These are phyloP conservation scores for Echinosophora koreensis DNA, from an alignment of 306 rosid species.

Conservation along the genomic window DNA sequence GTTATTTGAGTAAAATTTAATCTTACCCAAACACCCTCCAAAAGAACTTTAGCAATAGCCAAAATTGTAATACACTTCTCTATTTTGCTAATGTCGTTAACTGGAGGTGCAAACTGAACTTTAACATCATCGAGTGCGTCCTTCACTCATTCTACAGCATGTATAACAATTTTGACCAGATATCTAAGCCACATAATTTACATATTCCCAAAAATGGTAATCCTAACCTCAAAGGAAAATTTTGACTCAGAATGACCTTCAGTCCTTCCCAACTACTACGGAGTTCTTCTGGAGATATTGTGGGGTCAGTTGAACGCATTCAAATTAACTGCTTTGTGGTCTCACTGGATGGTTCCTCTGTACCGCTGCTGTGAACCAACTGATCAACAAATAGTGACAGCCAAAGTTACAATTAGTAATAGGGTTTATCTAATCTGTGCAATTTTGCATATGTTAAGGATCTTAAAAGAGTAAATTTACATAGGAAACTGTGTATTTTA, in stretches of 20 bases:
- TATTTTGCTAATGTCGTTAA: no score
- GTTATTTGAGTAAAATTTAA: no score
- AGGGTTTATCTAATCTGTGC: no score
- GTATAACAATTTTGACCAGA: conserved; percentile 29
- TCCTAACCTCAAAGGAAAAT: conserved; percentile 26
- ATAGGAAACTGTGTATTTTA: no score
- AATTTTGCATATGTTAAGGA: no score
- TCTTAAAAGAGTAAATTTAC: no score
- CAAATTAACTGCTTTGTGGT: conserved; percentile 44
- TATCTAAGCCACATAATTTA: conserved; percentile 39
- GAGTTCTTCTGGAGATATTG: conserved; percentile 8
- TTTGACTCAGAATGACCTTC: conserved; percentile 25
- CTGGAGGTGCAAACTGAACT: conserved; percentile 17
- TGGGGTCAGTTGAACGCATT: neutral
- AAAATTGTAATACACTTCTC: no score
- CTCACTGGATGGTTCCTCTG: conserved; percentile 63
- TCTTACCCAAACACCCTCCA: no score
- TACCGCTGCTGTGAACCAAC: conserved; percentile 69
- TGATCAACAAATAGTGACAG: conserved; percentile 52
- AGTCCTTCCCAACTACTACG: conserved; percentile 10
- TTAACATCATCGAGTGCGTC: conserved; percentile 3
- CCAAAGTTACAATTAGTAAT: neutral
- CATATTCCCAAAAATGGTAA: conserved; percentile 16
- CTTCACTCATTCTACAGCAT: conserved; percentile 7
- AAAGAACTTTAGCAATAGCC: no score